Base-by-base conservation (phyloP, 2,329 filamentous ascomycete species). In the Penicillium sp. region DNA sequence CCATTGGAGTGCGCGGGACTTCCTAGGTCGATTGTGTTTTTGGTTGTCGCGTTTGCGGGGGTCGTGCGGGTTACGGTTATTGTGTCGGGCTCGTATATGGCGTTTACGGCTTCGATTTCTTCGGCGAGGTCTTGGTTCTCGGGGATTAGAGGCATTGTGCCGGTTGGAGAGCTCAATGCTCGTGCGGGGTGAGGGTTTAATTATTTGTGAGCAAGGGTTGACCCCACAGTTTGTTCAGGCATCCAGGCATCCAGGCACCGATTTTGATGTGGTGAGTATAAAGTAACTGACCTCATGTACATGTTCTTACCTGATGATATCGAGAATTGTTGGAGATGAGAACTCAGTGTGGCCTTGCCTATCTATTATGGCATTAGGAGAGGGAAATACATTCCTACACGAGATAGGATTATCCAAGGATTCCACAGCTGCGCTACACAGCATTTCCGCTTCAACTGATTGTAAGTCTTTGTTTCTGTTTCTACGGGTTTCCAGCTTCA, bases 81-180 rank as follows among this genome's bases (percentile, higher is more conserved):
- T 17, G 84, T 87, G 65, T 88, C 83, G 59, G 86, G 81, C 62
- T 84, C 82, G 77, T 89, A 90, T 69, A 89, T 82, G 61, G 79
- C 77, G 61, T 79, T 80, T 61, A 81, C 75, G 23, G 78, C 77
- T 63, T 78, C 76, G 31, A 79, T 74, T 67, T 81, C 79, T 64
- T 81, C 77, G 17, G 73, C 72, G 6, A 81, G 73, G 21, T 80
- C 78, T 51, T 65, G 61, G 21, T 72, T 75, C 50, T 66, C 55
- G 2, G 53, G 37, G 5, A 46, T 35, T 17, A 47, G 51, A 41
- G 69, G 61, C 59, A 67, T 67, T 58, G 29, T 61, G 56, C 21
- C 13, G 54, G 54, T 51, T 53, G 54, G 41, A 35, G 52, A 55
- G 17, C 52, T 19, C 43, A 21, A 13, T 13, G 53, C 46, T 56